Conservation (phyloP, 176 grass and related monocot genomes). For the Oropetium thomaeum region DNA sequence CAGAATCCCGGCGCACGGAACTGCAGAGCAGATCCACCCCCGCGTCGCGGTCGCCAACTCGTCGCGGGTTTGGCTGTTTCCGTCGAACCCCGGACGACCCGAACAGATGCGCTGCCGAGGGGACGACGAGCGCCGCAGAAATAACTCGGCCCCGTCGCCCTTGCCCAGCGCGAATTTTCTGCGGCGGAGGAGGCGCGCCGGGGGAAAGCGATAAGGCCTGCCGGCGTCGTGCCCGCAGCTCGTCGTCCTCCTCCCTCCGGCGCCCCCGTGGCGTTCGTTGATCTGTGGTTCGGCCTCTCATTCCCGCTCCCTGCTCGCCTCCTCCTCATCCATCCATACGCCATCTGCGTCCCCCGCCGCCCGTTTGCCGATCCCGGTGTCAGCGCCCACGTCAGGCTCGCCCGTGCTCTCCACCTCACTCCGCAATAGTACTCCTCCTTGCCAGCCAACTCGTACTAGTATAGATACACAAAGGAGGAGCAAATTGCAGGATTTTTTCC, state of each 20-base stretch:
- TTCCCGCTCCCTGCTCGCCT: slow-evolving; percentile 9
- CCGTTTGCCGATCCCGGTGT: slow-evolving; percentile 48
- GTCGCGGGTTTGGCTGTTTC: neutral
- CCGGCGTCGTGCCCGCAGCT: slow-evolving; percentile 23
- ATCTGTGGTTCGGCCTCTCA: slow-evolving; percentile 31
- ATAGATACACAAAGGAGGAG: too few relatives aligned
- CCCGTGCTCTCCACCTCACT: slow-evolving; percentile 43
- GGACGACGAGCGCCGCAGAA: slow-evolving; percentile 27
- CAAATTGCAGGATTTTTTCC: neutral
- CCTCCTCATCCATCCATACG: slow-evolving; percentile 61
- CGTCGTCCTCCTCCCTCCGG: neutral
- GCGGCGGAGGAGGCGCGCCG: slow-evolving; percentile 18
- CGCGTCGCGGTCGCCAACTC: slow-evolving; percentile 21
- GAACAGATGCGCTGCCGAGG: neutral
- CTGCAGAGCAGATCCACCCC: neutral
- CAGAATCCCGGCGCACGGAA: slow-evolving; percentile 18
- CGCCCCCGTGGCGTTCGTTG: neutral
- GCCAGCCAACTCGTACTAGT: neutral
- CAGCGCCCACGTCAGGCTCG: slow-evolving; percentile 24
- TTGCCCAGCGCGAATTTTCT: slow-evolving; percentile 31
- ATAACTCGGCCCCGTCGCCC: neutral
- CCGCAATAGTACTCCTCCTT: neutral
- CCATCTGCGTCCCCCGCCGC: slow-evolving; percentile 52
- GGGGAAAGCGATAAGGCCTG: slow-evolving; percentile 53
- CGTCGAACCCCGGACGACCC: neutral